Evolutionary conservation across 306 rosid genomes (phyloP).

Genomic region (Arachis stenosperma): DNA sequence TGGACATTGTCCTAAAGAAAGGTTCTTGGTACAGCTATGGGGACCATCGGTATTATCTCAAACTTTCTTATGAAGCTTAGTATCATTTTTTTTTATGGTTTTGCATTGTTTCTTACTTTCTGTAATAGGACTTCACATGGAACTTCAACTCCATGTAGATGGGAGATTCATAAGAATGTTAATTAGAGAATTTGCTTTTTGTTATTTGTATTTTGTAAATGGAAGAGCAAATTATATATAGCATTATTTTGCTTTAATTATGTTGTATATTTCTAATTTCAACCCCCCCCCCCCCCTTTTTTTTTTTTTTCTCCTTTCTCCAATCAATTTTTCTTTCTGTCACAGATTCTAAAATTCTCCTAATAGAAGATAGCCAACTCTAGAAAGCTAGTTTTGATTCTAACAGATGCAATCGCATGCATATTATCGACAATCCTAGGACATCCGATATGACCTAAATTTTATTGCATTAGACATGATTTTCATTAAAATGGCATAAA

Average conservation of each 20-base stretch:
- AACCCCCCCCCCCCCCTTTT: no score
- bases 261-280: no score
- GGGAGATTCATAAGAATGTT: neutral
- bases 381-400: neutral
- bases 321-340: no score
- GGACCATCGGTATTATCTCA: constrained; percentile 73
- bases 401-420: neutral
- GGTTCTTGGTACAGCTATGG: constrained; percentile 98
- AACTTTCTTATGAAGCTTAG: constrained; percentile 31
- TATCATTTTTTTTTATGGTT: constrained; percentile 26
- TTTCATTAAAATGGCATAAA: neutral
- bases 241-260: no score
- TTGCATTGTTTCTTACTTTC: constrained; percentile 16
- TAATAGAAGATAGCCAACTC: neutral
- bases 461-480: constrained; percentile 8
- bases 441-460: neutral
- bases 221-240: neutral
- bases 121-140: neutral
- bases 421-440: neutral
- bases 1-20: constrained; percentile 81
- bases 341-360: neutral
- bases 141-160: neutral
- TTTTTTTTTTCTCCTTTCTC: no score
- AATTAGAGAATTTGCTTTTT: neutral
- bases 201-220: neutral